Base-by-base conservation (phyloP, 352 stramenopile genomes). In the Phytophthora sansomeana region DNA sequence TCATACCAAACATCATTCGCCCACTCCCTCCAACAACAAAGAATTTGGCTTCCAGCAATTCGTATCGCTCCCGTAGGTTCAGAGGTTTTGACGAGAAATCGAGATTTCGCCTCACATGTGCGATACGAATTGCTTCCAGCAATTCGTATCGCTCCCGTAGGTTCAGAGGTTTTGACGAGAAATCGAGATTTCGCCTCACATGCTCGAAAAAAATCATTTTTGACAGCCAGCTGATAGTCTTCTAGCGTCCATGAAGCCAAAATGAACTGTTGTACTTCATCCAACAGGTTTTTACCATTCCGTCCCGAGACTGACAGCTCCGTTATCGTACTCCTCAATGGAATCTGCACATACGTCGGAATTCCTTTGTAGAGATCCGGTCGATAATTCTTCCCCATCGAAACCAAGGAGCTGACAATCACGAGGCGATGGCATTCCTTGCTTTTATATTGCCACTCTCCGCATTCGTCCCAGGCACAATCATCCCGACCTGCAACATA, bases 1-100 rank as follows among this genome's bases (percentile, higher is more conserved):
- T 41, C 35, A 17, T 6, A 41, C 67, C 33, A 29, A 47, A 47
- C n/a, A 47, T 47, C 39, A 47, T 47, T 24, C 19, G n/a, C 4
- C n/a, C 39, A 29, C 39, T 28, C 16, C 39, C n/a, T 13, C 39
- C 39, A 14, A 47, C 39, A 28, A 47, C 17, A 11, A 28, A 47
- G 19, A 47, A 47, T 28, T 47, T 47, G 6, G 6, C 39, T 47
- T 47, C 16, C 39, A 47, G n/a, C n/a, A n/a, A n/a, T n/a, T n/a
- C n/a, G n/a, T n/a, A n/a, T n/a, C n/a, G n/a, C n/a, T n/a, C n/a
- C n/a, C n/a, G n/a, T n/a, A n/a, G n/a, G n/a, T n/a, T n/a, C n/a
- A n/a, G n/a, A n/a, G n/a, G n/a, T n/a, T n/a, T n/a, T n/a, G n/a
- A n/a, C n/a, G n/a, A n/a, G n/a, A n/a, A n/a, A n/a, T n/a, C n/a